Base-by-base conservation (phyloP, 2,329 filamentous ascomycete species). In the Coniochaeta sp. region DNA sequence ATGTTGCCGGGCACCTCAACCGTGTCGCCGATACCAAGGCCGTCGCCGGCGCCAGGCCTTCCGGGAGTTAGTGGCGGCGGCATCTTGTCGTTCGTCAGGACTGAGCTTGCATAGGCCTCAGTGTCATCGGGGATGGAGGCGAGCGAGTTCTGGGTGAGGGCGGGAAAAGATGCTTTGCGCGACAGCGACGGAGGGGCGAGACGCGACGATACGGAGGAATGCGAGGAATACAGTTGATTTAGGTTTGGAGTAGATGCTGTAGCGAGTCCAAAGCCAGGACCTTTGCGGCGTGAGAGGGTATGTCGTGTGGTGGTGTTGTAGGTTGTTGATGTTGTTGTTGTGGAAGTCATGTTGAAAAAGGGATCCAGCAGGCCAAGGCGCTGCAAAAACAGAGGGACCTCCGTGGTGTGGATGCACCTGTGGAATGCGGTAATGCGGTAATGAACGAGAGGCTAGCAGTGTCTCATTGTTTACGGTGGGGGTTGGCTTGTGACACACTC, bases 1-100 rank as follows among this genome's bases (percentile, higher is more conserved):
- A 99, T 96, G 66, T 86, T 89, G 38, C 94, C 94, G 1, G 92
- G 91, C 46, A 96, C 92, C 60, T 96, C 91, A 56, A 96, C 92
- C 30, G 77, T 68, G 65, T 96, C 92, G 58, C 92, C 92, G 35
- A 94, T 77, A 57, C 83, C 78, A 55, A 95, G 69, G 50, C 78
- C 76, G 55, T 71, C 70, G 58, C 65, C 73, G 58, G 73, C 69
- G 52, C 66, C 54, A 66, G 54, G 64, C 55, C 77, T 72, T 51
- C 72, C 73, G 24, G 81, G 81, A 0, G 79, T 83, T 50, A 73
- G 65, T 28, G 78, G 80, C 49, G 71, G 65, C 47, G 77, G 80
- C 74, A 81, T 81, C 51, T 66, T 76, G 63, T 64, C 57, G 38
- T 57, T 59, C 47, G 54, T 56, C 62, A 79, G 60, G 54, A 82